A percentile compares a stretch with the other conserved stretches of the same genome.
Conservation (phyloP, 1,284 basidiomycete genomes). For the Cryptococcus sp. region DNA sequence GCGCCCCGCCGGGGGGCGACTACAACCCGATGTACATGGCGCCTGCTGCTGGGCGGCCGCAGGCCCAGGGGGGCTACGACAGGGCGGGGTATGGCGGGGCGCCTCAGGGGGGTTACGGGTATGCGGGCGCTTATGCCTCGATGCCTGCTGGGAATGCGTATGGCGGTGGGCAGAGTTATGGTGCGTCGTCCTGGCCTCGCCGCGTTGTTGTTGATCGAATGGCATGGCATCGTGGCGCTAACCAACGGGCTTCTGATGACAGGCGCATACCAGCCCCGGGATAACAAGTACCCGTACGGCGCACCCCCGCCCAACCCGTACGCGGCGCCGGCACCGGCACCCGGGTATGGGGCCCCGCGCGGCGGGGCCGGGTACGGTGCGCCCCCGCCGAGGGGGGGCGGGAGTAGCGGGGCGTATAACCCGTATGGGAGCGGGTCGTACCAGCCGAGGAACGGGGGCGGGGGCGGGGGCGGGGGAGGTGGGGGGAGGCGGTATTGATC, state of each 20-base stretch:
- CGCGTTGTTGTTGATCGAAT: too few relatives aligned
- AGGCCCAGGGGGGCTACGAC: not conserved
- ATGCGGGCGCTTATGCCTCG: constrained; percentile 9
- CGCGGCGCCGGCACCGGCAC: constrained; percentile 18
- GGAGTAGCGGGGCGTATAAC: constrained; percentile 17
- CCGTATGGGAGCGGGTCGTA: constrained; percentile 16
- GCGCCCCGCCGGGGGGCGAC: not conserved
- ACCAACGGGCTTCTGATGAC: too few relatives aligned
- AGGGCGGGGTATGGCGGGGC: constrained; percentile 4
- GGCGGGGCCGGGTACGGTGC: constrained; percentile 13
- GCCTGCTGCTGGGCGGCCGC: not conserved
- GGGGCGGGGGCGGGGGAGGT: constrained; percentile 12
- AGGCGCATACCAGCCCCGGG: too few relatives aligned
- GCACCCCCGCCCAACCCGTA: constrained; percentile 11
- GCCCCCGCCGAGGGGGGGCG: constrained; percentile 1
- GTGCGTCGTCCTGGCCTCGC: constrained; percentile 4
- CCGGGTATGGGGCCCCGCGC: constrained; percentile 11
- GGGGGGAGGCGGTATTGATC: constrained; percentile 10
- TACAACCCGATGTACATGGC: too few relatives aligned
- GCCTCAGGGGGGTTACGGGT: constrained; percentile 12
- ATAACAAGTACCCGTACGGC: constrained; percentile 1
- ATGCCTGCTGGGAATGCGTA: constrained; percentile 2
- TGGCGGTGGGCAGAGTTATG: constrained; percentile 16
- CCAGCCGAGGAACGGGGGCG: constrained; percentile 15
- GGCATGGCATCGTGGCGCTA: too few relatives aligned